Base-by-base conservation (phyloP, 2,329 filamentous ascomycete genomes). In the Cercospora nicotianae region DNA sequence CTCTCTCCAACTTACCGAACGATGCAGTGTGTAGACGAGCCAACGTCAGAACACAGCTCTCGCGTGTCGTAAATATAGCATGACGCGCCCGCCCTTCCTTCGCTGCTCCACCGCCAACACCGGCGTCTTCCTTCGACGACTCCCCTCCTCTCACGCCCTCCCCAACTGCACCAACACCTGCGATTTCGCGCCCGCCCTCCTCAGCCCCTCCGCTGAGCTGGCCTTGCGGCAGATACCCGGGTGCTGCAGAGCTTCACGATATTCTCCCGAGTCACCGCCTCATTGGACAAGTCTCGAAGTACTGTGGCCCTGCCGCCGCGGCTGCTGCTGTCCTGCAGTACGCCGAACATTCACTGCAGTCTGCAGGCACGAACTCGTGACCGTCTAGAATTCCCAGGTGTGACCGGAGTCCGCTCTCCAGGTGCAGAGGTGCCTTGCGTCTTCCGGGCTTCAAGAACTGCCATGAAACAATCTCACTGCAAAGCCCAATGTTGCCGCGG, bases 221-320 rank as follows among this genome's bases (percentile, higher is more conserved):
- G 42, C 42, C 10, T 13, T n/a, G 55, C 55, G 55, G 55, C 55
- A 33, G 55, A 59, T 33, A 3, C 20, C 28, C 28, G 28, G 55
- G 12, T 18, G 26, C 16, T 4, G 26, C 12, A 30, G 26, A 36
- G 28, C 55, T 33, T n/a, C 53, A 57, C 53, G 8, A n/a, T 18
- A 3, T 59, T 33, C 28, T 59, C 16, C 55, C 55, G 55, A 59
- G 55, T 59, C 55, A 59, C 55, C 55, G 55, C 55, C 28, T 36
- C 55, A 36, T 59, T 20, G 55, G 28, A 59, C 48, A 30, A 13
- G 48, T 53, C 48, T 23, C 48, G 20, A 18, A 20, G 42, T 48
- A 23, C 20, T 23, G 5, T 10, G 42, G 20, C 18, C 42, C 42
- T 48, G 10, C 20, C 42, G 48, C 48, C 18, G 48, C 48, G 48